Percentiles rank a stretch among this genome's conserved stretches.
Conservation (phyloP, 768 basidiomycete genomes). For the Chalciporus chontae region DNA sequence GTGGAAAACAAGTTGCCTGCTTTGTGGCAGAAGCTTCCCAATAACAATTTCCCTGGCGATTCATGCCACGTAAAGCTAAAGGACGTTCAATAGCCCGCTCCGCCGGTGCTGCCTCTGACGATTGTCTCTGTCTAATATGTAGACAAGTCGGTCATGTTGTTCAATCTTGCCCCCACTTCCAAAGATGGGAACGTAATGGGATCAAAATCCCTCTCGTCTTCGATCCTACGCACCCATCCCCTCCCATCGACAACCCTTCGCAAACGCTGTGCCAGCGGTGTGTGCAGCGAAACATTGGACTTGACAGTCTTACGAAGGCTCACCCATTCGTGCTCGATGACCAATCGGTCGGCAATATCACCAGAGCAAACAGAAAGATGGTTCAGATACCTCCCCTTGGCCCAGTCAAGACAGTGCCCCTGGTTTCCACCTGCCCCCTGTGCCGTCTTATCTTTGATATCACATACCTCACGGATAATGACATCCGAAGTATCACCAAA, state of each 20-base stretch:
- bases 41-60: too few species aligned
- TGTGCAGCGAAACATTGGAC: not conserved
- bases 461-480: slow-evolving; percentile 1
- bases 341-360: not conserved
- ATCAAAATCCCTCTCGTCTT: too few species aligned
- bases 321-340: slow-evolving; percentile 3
- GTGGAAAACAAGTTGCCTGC: too few species aligned
- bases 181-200: too few species aligned
- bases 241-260: not conserved
- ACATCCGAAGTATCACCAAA: not conserved
- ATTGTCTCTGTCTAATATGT: too few species aligned
- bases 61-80: too few species aligned
- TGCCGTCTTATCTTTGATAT: slow-evolving; percentile 14
- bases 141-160: too few species aligned
- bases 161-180: too few species aligned
- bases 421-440: slow-evolving; percentile 9
- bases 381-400: slow-evolving; percentile 2
- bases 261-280: slow-evolving; percentile 4
- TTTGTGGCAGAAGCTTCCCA: too few species aligned
- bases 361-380: slow-evolving; percentile 1
- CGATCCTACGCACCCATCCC: not conserved
- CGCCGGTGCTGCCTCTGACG: too few species aligned
- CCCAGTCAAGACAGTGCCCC: not conserved
- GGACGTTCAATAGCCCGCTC: too few species aligned
- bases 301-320: not conserved